Percentiles rank a stretch among this genome's conserved stretches.
These are phyloP conservation scores for Taphrina confusa DNA, from an alignment of 1,139 yeast genomes.

Conservation along the genomic window DNA sequence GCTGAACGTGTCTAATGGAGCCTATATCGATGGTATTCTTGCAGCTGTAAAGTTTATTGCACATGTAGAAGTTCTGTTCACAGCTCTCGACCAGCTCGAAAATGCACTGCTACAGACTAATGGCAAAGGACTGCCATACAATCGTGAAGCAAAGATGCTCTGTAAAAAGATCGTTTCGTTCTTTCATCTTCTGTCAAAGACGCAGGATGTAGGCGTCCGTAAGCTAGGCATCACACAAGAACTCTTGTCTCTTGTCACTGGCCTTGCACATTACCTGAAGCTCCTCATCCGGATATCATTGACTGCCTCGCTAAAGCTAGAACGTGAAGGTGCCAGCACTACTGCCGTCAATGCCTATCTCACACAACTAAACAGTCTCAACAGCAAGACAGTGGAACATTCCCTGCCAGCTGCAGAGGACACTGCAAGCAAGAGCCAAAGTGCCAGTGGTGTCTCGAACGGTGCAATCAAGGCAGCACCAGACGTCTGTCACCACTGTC, in stretches of 20 bases:
- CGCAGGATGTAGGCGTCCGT: slow-evolving; percentile 38
- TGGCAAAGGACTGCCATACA: slow-evolving; percentile 45
- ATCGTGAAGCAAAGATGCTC: slow-evolving; percentile 85
- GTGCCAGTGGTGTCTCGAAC: background rate
- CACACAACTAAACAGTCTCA: slow-evolving; percentile 28
- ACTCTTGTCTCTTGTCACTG: slow-evolving; percentile 78
- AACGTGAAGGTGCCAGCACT: slow-evolving; percentile 32
- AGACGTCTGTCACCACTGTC: slow-evolving; percentile 73
- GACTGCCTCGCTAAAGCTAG: slow-evolving; percentile 38
- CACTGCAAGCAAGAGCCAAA: background rate
- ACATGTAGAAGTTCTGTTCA: slow-evolving; percentile 73
- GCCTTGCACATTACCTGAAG: slow-evolving; percentile 90
- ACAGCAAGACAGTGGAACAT: slow-evolving; percentile 12
- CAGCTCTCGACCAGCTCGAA: slow-evolving; percentile 61
- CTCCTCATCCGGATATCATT: slow-evolving; percentile 60
- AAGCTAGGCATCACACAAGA: slow-evolving; percentile 54
- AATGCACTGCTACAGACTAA: slow-evolving; percentile 11
- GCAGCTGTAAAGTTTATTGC: slow-evolving; percentile 75
- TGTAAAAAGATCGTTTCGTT: slow-evolving; percentile 53
- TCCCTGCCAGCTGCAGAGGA: slow-evolving; percentile 18
- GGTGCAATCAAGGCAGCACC: slow-evolving; percentile 54
- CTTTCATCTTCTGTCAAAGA: slow-evolving; percentile 49
- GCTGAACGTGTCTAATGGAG: slow-evolving; percentile 75
- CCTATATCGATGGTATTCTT: slow-evolving; percentile 67
- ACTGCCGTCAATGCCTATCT: slow-evolving; percentile 61